Percentiles rank a stretch among this genome's conserved stretches.
Evolutionary conservation across 495 filamentous ascomycete species (phyloP).

Genomic region (Chaetomidium leptoderma): DNA sequence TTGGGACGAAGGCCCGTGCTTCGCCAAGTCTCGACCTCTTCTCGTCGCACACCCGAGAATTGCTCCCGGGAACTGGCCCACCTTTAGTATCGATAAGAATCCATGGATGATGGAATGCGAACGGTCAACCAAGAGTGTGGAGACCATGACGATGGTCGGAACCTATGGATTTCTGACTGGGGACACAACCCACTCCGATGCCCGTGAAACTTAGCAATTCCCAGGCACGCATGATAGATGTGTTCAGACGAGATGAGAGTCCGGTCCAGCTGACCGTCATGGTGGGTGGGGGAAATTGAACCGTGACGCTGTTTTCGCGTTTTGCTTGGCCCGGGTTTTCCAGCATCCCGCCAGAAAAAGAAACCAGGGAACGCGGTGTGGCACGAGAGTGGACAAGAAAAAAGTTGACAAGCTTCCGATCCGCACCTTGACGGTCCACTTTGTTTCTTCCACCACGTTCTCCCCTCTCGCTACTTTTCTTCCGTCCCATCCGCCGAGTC

Average conservation of each 20-base stretch:
- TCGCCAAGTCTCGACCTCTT: not conserved
- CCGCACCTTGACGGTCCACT: conserved; percentile 12
- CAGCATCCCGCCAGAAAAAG: not conserved
- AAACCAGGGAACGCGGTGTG: conserved; percentile 12
- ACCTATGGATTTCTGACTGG: not conserved
- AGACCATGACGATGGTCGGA: not conserved
- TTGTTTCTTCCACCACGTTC: conserved; percentile 7
- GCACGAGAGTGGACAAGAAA: conserved; percentile 1
- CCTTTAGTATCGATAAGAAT: not conserved
- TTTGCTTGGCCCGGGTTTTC: not conserved
- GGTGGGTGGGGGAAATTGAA: not conserved
- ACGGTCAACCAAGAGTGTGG: not conserved
- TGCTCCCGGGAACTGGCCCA: not conserved
- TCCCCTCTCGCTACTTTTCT: not conserved
- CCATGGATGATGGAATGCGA: no score
- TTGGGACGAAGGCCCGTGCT: not conserved
- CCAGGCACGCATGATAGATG: not conserved
- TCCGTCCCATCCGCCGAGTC: not conserved
- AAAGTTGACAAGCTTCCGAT: conserved; percentile 1
- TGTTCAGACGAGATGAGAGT: not conserved
- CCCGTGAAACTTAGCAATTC: not conserved
- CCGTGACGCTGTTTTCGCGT: not conserved
- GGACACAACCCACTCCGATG: not conserved
- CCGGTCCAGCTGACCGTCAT: not conserved
- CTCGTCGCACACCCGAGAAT: no score